Percentiles rank a stretch among this genome's conserved stretches.
Evolutionary conservation across 2,329 filamentous ascomycete genomes (phyloP).

Genomic region (Aspergillus brasiliensis): DNA sequence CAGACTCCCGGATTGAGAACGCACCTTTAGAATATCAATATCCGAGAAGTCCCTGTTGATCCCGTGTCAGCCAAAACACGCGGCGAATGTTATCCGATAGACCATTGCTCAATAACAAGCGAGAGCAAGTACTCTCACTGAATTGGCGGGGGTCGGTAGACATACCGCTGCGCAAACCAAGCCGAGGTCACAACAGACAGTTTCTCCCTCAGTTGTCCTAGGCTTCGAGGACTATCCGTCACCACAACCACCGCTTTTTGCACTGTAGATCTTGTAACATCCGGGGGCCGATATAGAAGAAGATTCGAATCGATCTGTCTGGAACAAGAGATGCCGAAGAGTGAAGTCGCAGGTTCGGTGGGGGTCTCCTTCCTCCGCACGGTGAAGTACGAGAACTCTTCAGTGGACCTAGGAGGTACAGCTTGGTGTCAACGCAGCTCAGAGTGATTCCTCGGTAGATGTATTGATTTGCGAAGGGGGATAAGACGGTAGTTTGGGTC

Average conservation of each 20-base stretch:
- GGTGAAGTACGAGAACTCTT: conserved; percentile 99
- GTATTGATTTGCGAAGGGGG: neutral
- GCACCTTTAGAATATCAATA: conserved; percentile 76
- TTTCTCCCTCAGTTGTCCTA: conserved; percentile 87
- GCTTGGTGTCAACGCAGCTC: conserved; percentile 14
- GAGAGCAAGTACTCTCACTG: neutral
- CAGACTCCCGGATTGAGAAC: conserved; percentile 15
- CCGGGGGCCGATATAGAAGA: conserved; percentile 75
- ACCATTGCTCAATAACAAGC: conserved; percentile 2
- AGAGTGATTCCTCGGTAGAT: neutral
- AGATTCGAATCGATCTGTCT: conserved; percentile 81
- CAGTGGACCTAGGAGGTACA: conserved; percentile 64
- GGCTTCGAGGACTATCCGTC: conserved; percentile 83
- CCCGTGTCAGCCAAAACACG: conserved; percentile 7
- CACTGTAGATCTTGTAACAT: conserved; percentile 95
- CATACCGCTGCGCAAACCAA: conserved; percentile 87
- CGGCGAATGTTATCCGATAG: neutral
- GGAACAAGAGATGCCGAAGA: conserved; percentile 96
- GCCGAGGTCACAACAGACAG: conserved; percentile 87
- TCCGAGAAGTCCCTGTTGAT: conserved; percentile 75
- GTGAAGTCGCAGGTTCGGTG: conserved; percentile 66
- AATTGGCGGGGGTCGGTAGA: conserved; percentile 13
- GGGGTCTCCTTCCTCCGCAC: conserved; percentile 62
- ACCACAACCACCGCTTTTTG: conserved; percentile 98
- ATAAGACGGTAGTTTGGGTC: conserved; percentile 30